phyloP scores from a whole-genome alignment of 2,329 filamentous ascomycete genomes.

The Claviceps humidiphila region DNA sequence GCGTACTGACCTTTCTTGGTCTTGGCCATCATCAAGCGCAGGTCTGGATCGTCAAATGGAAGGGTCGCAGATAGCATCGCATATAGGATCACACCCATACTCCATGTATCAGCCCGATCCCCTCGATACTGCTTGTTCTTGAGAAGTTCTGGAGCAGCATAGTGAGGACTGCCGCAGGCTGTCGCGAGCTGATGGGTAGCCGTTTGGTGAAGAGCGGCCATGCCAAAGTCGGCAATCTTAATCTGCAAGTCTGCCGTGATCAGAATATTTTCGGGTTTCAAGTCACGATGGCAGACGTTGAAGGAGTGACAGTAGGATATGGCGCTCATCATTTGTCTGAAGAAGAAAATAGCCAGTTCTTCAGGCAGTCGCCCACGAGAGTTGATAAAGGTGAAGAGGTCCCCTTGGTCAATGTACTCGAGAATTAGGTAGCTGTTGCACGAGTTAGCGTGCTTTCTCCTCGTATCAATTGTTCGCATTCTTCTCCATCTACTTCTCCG shows the following conservation, averaged over 20 bases:
- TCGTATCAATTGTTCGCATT: background rate
- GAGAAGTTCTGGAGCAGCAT: constrained; percentile 87
- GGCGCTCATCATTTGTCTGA: constrained; percentile 85
- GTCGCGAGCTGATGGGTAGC: constrained; percentile 68
- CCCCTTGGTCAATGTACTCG: constrained; percentile 69
- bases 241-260: constrained; percentile 63
- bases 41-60: constrained; percentile 62
- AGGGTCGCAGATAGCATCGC: constrained; percentile 73
- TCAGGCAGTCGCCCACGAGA: constrained; percentile 61
- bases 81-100: constrained; percentile 78
- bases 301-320: constrained; percentile 87
- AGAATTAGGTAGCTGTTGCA: constrained; percentile 74
- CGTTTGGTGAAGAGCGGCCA: constrained; percentile 83
- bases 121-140: constrained; percentile 66
- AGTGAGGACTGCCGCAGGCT: constrained; percentile 91
- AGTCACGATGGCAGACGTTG: constrained; percentile 88
- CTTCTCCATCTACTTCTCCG: background rate
- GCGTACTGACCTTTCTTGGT: constrained; percentile 47
- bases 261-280: constrained; percentile 95
- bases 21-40: constrained; percentile 47
- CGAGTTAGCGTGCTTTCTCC: constrained; percentile 6
- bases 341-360: constrained; percentile 68
- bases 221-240: constrained; percentile 95
- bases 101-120: constrained; percentile 86
- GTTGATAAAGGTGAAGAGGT: constrained; percentile 80